A percentile compares a stretch with the other conserved stretches of the same genome.
Evolutionary conservation across 2,329 filamentous ascomycete species (phyloP).

Genomic region (Madurella mycetomatis): DNA sequence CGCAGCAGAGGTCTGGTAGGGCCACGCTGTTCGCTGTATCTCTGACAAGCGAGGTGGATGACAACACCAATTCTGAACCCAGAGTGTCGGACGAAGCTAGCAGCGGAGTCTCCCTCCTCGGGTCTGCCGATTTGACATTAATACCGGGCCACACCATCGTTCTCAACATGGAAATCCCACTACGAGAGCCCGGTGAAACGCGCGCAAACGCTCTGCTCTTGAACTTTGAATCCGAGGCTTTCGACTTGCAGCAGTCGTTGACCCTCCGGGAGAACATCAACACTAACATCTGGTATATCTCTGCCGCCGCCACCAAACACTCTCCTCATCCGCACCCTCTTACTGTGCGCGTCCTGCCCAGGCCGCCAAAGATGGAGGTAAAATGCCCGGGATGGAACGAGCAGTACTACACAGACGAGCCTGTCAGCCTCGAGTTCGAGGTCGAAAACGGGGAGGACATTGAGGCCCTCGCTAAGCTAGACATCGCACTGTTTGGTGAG

Average conservation of each 20-base stretch:
- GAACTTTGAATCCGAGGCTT: constrained; percentile 58
- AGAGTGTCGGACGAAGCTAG: constrained; percentile 26
- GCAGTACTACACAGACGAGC: constrained; percentile 84
- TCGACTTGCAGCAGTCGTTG: constrained; percentile 64
- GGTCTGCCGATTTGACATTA: constrained; percentile 61
- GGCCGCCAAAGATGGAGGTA: constrained; percentile 88
- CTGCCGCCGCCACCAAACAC: constrained; percentile 40
- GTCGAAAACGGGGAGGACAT: constrained; percentile 81
- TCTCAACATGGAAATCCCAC: constrained; percentile 65
- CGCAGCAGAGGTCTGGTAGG: constrained; percentile 20
- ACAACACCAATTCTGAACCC: constrained; percentile 26
- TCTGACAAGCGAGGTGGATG: constrained; percentile 21
- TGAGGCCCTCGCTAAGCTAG: constrained; percentile 65
- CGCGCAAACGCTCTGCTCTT: constrained; percentile 61
- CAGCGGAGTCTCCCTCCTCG: constrained; percentile 30
- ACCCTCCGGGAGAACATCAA: constrained; percentile 41
- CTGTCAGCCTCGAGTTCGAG: constrained; percentile 62
- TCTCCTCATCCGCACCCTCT: constrained; percentile 48
- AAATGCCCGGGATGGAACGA: constrained; percentile 56
- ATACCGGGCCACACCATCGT: constrained; percentile 63
- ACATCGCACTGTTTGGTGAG: constrained; percentile 62
- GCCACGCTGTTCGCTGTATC: constrained; percentile 27
- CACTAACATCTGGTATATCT: constrained; percentile 48
- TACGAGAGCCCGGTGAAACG: constrained; percentile 78
- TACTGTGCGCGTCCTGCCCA: constrained; percentile 70